Base-by-base conservation (phyloP, 768 basidiomycete species). In the Cyclocybe aegerita region DNA sequence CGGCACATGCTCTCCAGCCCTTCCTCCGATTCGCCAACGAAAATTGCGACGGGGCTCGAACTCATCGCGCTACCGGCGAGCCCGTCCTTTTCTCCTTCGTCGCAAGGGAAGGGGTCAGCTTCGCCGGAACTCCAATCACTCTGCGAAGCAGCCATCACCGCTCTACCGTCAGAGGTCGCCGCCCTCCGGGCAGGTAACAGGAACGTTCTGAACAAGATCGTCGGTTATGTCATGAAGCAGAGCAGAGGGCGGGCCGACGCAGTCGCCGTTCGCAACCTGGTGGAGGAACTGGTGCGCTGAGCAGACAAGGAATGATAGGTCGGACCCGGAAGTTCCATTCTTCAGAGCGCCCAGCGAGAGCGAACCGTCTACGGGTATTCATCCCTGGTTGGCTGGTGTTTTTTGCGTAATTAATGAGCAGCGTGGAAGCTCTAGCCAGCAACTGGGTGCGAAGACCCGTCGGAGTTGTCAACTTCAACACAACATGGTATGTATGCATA, bases 191-290 rank as follows among this genome's bases (percentile, higher is more conserved):
- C 71, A 12, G 94, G 95, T 0, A 86, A 88, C 46, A 68, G 68
- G n/a, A 88, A 85, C 52, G 91, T 91, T 4, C 56, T 94, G 35
- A 89, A 89, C 70, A 85, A 86, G 53, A 75, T 98, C 39, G 75
- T 95, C 1, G 94, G 94, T 0, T 76, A 81, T 58, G 90, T 96
- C 29, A 94, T 98, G 90, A 86, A 84, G 66, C 66, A 79, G 43
- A 90, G 84, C 55, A 73, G 81, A 50, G 96, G 96, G 11, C 78
- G 82, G 39, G 91, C 86, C 10, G 85, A 96, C 67, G 89, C 93
- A 0, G 74, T 76, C 49, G 71, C 71, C 23, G 82, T 80, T 14
- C 80, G 71, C 59, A 68, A 64, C 29, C 67, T 75, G 52, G 58
- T 96, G 38, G 70, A 76, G 46, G 70, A 73, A 47, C 55, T 84